Percentiles rank a stretch among this genome's conserved stretches.
phyloP scores from a whole-genome alignment of 805 yeast genomes.

The Lipomyces anomalus region DNA sequence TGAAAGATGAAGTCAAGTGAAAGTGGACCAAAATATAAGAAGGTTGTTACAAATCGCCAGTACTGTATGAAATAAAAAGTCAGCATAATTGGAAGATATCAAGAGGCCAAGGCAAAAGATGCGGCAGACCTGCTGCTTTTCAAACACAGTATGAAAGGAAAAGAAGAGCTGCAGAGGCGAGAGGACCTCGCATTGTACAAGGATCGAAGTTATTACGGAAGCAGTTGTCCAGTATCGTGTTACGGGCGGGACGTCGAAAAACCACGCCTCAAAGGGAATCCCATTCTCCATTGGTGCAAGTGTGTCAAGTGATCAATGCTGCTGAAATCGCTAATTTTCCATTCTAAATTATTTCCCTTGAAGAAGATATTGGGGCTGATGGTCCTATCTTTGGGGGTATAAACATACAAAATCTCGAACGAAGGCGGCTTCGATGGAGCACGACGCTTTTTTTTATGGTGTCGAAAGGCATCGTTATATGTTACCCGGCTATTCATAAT shows the following conservation, averaged over 20 bases:
- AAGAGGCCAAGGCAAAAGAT: background rate
- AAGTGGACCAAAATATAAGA: slow-evolving; percentile 41
- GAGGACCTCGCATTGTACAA: slow-evolving; percentile 36
- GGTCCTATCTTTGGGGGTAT: too few species aligned
- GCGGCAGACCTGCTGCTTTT: slow-evolving; percentile 26
- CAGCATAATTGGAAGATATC: background rate
- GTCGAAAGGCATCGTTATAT: too few species aligned
- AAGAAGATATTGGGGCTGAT: too few species aligned
- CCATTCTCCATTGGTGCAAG: slow-evolving; percentile 25
- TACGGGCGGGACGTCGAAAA: slow-evolving; percentile 43
- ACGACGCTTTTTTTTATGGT: too few species aligned
- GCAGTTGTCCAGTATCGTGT: slow-evolving; percentile 38
- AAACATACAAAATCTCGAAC: too few species aligned
- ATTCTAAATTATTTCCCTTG: background rate
- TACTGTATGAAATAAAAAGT: slow-evolving; percentile 24
- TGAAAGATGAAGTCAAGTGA: slow-evolving; percentile 35
- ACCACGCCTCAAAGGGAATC: slow-evolving; percentile 37
- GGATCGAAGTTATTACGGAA: slow-evolving; percentile 32
- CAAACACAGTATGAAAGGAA: slow-evolving; percentile 35
- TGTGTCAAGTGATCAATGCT: background rate
- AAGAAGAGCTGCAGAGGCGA: slow-evolving; percentile 34
- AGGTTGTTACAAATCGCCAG: slow-evolving; percentile 40
- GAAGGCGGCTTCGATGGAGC: too few species aligned
- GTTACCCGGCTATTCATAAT: too few species aligned
- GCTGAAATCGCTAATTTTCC: background rate